These are phyloP conservation scores for Eremomyces bilateralis DNA, from an alignment of 495 filamentous ascomycete species.

Conservation along the genomic window DNA sequence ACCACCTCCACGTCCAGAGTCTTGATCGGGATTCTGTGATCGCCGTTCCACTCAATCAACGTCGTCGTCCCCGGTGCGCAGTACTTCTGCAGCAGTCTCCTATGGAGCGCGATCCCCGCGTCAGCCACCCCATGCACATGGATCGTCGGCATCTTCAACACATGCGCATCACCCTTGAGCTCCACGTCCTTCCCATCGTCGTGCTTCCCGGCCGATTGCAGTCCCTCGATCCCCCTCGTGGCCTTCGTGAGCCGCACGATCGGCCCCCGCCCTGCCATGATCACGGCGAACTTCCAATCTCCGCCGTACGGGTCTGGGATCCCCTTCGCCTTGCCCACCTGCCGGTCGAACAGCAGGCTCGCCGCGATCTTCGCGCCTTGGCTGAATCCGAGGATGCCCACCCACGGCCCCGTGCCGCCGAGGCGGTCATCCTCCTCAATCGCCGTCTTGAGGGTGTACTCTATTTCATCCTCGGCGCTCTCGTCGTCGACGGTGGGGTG, in stretches of 20 bases:
- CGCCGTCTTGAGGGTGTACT: conserved; percentile 15
- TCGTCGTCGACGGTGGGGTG: conserved; percentile 23
- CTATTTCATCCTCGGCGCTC: conserved; percentile 17
- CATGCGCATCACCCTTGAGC: conserved; percentile 13
- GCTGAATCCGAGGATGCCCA: conserved; percentile 30
- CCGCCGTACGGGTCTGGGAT: conserved; percentile 2
- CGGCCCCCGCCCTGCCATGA: conserved; percentile 34
- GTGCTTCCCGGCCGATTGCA: conserved; percentile 16
- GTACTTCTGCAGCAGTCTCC: conserved; percentile 26
- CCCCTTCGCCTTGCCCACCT: conserved; percentile 12
- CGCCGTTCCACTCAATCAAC: conserved; percentile 39
- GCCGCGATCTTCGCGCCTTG: conserved; percentile 40
- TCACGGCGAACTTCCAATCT: conserved; percentile 21
- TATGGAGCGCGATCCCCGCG: conserved; percentile 28
- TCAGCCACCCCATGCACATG: conserved; percentile 42
- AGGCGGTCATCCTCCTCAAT: conserved; percentile 20
- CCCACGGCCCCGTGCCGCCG: conserved; percentile 29
- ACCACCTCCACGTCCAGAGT: conserved; percentile 27
- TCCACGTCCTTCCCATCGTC: conserved; percentile 18
- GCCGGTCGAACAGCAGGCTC: conserved; percentile 22
- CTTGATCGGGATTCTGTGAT: conserved; percentile 36
- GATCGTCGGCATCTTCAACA: conserved; percentile 30
- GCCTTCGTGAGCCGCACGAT: conserved; percentile 21
- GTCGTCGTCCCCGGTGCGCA: conserved; percentile 22
- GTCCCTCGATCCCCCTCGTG: conserved; percentile 7